Conservation (phyloP, 1,284 basidiomycete species). For the Mycena sp. region DNA sequence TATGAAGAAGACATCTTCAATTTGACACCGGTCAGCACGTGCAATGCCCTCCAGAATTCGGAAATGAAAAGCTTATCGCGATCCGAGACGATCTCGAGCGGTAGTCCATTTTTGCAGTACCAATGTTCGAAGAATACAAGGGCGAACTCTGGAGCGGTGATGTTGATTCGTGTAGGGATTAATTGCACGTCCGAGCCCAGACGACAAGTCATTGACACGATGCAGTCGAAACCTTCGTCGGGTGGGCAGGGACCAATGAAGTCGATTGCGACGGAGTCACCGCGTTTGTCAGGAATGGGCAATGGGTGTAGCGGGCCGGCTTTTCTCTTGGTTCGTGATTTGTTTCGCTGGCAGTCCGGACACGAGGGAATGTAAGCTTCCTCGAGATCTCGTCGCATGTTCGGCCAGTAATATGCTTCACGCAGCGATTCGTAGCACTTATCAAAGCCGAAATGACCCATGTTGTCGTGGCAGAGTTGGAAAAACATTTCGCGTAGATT, state of each 20-base stretch:
- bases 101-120: slow-evolving; percentile 46
- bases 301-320: slow-evolving; percentile 42
- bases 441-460: slow-evolving; percentile 39
- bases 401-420: slow-evolving; percentile 48
- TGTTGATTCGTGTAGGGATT: slow-evolving; percentile 33
- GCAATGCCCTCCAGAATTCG: slow-evolving; percentile 30
- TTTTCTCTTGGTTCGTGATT: slow-evolving; percentile 4
- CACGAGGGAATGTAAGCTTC: slow-evolving; percentile 41
- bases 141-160: slow-evolving; percentile 42
- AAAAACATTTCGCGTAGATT: slow-evolving; percentile 34
- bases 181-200: slow-evolving; percentile 48
- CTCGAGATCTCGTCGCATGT: slow-evolving; percentile 42
- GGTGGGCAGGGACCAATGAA: slow-evolving; percentile 45
- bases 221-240: slow-evolving; percentile 39
- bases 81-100: slow-evolving; percentile 35
- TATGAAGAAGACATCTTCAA: slow-evolving; percentile 45
- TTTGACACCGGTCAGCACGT: slow-evolving; percentile 38
- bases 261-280: slow-evolving; percentile 39
- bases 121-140: slow-evolving; percentile 40
- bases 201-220: slow-evolving; percentile 52
- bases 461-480: slow-evolving; percentile 35
- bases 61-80: slow-evolving; percentile 38
- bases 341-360: slow-evolving; percentile 43
- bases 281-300: slow-evolving; percentile 35
- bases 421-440: slow-evolving; percentile 31